Base-by-base conservation (phyloP, 1,139 yeast genomes). In the Arxiozyma slooffiae region DNA sequence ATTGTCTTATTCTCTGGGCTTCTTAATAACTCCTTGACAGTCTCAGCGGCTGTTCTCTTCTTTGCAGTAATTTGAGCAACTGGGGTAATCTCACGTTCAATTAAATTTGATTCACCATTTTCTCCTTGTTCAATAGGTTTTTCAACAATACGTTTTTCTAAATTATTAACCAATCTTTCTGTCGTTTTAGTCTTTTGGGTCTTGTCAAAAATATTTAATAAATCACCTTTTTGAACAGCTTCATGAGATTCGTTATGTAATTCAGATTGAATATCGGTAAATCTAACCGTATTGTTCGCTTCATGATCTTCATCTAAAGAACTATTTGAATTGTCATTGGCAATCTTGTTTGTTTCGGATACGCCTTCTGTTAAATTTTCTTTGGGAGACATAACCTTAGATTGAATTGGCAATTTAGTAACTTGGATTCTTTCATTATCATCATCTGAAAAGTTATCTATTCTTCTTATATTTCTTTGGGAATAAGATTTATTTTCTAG, bases 401-500 rank as follows among this genome's bases (percentile, higher is more conserved):
- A 8, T 30, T 30, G 26, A 23, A 24, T 41, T 38, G 43, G 38
- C 21, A 34, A 26, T 11, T 39, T 41, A 4, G 44, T 20, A 11
- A 40, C 36, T 14, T 42, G 38, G 26, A 41, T 26, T 24, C 20
- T 21, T 9, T 41, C 37, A n/a, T 46, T 52, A 22, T 51, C 55
- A 3, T 49, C 53, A 24, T 54, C 56, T 9, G 55, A 48, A 42
- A 53, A 52, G 26, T 47, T 41, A 17, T 48, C 49, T 26, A 53
- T 52, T 45, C 56, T 14, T 52, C 54, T 39, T 18, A 45, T 40
- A 23, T 41, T 38, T 37, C 47, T 36, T 21, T 49, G 48, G 2
- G 51, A 38, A 41, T 49, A 44, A 20, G 52, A 34, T 42, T 55
- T 55, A 24, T 51, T 48, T 40, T 55, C 58, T 3, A 60, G 50